These are phyloP conservation scores for Polytrichum commune DNA, from an alignment of 225 moss, liverwort and hornwort genomes.

Conservation along the genomic window DNA sequence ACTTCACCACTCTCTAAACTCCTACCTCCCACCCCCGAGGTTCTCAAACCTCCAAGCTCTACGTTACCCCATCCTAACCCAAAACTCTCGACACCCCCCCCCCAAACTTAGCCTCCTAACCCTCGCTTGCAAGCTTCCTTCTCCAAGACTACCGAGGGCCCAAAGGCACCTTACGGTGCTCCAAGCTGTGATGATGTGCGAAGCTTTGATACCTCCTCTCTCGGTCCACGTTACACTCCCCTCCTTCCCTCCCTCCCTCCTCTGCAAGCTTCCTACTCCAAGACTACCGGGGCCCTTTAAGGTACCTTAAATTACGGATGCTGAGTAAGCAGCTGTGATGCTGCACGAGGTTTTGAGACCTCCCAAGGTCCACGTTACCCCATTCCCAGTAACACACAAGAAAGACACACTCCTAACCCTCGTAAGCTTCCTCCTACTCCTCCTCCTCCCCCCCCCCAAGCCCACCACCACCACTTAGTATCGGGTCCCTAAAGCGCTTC, in stretches of 20 bases:
- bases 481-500: background rate
- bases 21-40: too few relatives aligned
- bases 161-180: too few relatives aligned
- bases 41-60: too few relatives aligned
- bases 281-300: background rate
- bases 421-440: background rate
- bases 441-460: background rate
- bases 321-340: background rate
- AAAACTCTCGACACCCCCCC: too few relatives aligned
- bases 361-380: background rate
- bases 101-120: too few relatives aligned
- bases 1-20: too few relatives aligned
- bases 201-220: too few relatives aligned
- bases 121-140: too few relatives aligned
- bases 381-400: background rate
- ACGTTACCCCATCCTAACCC: too few relatives aligned
- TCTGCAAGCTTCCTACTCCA: background rate
- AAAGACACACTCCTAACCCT: background rate
- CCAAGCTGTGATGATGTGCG: too few relatives aligned
- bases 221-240: too few relatives aligned
- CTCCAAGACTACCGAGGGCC: too few relatives aligned
- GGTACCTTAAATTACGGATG: background rate
- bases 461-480: background rate
- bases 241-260: background rate
- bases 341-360: background rate